Evolutionary conservation across 345 rosid genomes (phyloP), one percentile per base, ranked within the genome.

Genomic region (Noccaea bulbosa): DNA sequence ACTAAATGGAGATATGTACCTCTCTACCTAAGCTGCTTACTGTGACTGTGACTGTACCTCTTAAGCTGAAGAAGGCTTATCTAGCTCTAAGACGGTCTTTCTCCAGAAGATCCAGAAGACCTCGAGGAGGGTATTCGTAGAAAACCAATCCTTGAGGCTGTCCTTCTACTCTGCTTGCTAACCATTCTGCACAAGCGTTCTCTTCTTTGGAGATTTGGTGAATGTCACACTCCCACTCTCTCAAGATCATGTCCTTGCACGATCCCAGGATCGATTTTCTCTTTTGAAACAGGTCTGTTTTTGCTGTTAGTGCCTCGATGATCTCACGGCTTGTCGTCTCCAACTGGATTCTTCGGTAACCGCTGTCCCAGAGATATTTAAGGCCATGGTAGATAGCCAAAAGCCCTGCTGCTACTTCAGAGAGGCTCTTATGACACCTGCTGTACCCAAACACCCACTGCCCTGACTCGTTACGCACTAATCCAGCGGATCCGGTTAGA

Each of bases 401-500:
- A 39, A 89, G 70, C 55, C 76, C 88, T 0, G 87, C 69, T 63
- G 52, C 50, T 20, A 76, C 57, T 34, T 65, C 58, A 10, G 44
- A 15, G 41, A 62, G 33, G 20, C 41, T 33, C 10, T 77, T 78
- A 5, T 83, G 41, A 30, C 70, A 55, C 44, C 73, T 52, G 40
- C 41, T 62, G 79, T 79, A 87, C 9, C 92, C 96, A 10, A 62
- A 37, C 53, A 85, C 53, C 92, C 91, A 89, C 44, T 77, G 77
- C 37, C 89, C 91, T 10, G 77, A 72, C 30, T 81, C 68, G 62
- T 86, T 76, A 12, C 83, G 85, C 47, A 85, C 77, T 22, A 81
- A 33, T 69, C 90, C 90, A 62, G 79, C 82, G 11, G 46, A 83
- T 27, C 79, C 80, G 5, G 80, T 67, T 57, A 22, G 32, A 15